Conservation (phyloP, 208 protist species). For the Crithidia sp. region DNA sequence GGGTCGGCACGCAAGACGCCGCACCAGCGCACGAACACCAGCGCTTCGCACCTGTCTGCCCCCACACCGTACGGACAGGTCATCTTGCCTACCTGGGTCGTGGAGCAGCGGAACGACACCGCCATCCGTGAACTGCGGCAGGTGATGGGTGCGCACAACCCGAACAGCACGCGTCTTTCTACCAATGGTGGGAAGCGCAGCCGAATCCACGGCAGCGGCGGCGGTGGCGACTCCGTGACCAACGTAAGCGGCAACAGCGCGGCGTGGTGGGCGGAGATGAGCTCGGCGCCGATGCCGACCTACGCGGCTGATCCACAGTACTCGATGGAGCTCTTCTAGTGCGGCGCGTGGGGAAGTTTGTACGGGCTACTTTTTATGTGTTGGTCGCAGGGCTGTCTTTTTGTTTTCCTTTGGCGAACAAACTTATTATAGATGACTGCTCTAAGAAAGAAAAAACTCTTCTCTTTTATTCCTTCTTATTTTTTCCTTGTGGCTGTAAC, state of each 20-base stretch:
- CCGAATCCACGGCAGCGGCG: slow-evolving; percentile 47
- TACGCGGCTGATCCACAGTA: slow-evolving; percentile 89
- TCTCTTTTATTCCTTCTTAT: too few species aligned
- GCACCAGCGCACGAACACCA: slow-evolving; percentile 16
- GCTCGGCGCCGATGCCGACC: slow-evolving; percentile 73
- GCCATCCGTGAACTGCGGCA: slow-evolving; percentile 86
- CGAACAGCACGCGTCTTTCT: slow-evolving; percentile 64
- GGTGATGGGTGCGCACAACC: slow-evolving; percentile 77
- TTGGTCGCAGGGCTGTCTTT: too few species aligned
- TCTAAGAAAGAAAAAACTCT: too few species aligned
- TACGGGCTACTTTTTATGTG: neutral
- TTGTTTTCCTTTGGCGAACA: too few species aligned
- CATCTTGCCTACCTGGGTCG: slow-evolving; percentile 81
- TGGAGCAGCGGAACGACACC: slow-evolving; percentile 90
- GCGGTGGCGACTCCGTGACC: slow-evolving; percentile 18
- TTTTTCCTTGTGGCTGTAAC: too few species aligned
- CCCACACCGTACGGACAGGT: slow-evolving; percentile 82
- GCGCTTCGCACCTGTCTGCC: slow-evolving; percentile 34
- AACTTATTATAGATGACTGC: too few species aligned
- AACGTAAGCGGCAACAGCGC: slow-evolving; percentile 34
- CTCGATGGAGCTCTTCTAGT: slow-evolving; percentile 90
- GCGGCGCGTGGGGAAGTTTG: too few species aligned
- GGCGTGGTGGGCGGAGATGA: slow-evolving; percentile 90
- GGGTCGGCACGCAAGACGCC: slow-evolving; percentile 27
- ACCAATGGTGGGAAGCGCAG: slow-evolving; percentile 38